Conservation (phyloP, 2,329 filamentous ascomycete species). For the Colletotrichum neosansevieriae region DNA sequence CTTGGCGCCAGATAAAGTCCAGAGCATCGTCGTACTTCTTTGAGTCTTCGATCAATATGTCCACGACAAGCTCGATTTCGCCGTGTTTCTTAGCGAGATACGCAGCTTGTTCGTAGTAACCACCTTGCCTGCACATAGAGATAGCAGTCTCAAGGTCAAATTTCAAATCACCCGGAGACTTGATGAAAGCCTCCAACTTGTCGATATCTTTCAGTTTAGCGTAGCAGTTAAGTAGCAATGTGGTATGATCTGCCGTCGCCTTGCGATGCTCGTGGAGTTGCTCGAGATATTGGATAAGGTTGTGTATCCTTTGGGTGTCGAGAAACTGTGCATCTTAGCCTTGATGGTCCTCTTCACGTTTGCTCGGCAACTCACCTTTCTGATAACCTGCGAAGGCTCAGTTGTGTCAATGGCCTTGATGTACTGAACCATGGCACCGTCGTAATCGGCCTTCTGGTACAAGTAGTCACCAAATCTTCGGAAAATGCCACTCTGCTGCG, state of each 20-base stretch:
- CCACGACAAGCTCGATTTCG: slow-evolving; percentile 92
- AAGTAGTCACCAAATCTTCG: slow-evolving; percentile 93
- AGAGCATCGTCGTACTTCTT: slow-evolving; percentile 90
- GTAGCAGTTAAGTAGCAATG: slow-evolving; percentile 94
- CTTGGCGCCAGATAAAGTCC: slow-evolving; percentile 89
- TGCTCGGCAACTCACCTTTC: slow-evolving; percentile 71
- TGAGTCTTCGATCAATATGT: slow-evolving; percentile 95
- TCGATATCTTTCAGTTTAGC: slow-evolving; percentile 97
- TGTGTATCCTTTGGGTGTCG: slow-evolving; percentile 97
- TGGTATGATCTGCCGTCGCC: slow-evolving; percentile 95
- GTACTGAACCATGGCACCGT: slow-evolving; percentile 99
- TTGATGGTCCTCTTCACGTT: rapidly evolving
- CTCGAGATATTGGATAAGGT: slow-evolving; percentile 96
- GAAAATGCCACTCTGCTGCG: slow-evolving; percentile 92
- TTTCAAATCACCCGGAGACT: slow-evolving; percentile 91
- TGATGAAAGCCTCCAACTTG: slow-evolving; percentile 97
- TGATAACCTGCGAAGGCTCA: slow-evolving; percentile 94
- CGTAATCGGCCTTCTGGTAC: slow-evolving; percentile 95
- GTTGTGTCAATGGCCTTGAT: slow-evolving; percentile 96
- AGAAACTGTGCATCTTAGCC: slow-evolving; percentile 73
- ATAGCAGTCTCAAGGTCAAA: slow-evolving; percentile 98
- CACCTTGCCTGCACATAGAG: slow-evolving; percentile 95
- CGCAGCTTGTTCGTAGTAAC: slow-evolving; percentile 96
- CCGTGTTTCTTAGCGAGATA: slow-evolving; percentile 95
- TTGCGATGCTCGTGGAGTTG: slow-evolving; percentile 94